phyloP scores from a whole-genome alignment of 495 filamentous ascomycete genomes.

The Thermothielavioides terrestris region DNA sequence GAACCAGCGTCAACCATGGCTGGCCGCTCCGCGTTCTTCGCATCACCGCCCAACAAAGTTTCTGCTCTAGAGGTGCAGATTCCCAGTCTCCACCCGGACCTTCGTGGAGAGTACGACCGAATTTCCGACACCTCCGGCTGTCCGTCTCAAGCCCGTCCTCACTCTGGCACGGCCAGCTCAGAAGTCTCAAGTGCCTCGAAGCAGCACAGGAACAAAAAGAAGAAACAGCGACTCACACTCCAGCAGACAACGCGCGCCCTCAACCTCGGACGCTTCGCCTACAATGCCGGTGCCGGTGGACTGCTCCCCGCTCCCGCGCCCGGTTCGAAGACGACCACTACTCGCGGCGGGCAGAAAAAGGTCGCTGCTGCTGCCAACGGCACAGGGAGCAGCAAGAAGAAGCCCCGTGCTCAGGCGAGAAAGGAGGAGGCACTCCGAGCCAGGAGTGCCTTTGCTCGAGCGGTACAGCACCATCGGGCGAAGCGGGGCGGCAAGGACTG shows the following conservation, averaged over 20 bases:
- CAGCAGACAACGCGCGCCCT: background rate
- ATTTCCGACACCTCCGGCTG: background rate
- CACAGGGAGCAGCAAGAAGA: background rate
- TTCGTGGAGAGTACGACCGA: background rate
- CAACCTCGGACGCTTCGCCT: background rate
- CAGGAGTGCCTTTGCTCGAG: background rate
- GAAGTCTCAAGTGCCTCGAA: no score
- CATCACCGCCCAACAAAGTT: background rate
- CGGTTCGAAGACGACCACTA: background rate
- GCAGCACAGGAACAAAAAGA: background rate
- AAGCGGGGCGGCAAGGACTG: background rate
- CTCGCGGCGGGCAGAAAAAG: background rate
- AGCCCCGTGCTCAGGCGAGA: background rate
- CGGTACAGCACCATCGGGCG: background rate
- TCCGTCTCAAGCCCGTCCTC: background rate
- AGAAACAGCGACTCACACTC: background rate
- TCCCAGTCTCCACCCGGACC: background rate
- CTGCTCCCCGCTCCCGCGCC: background rate
- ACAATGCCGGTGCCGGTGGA: background rate
- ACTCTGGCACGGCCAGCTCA: background rate
- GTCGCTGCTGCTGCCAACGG: background rate
- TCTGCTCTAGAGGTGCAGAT: background rate
- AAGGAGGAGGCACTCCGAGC: background rate
- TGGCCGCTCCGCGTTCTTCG: background rate
- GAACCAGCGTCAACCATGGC: background rate